These are phyloP conservation scores for Yarrowia osloensis DNA, from an alignment of 805 yeast species.

Conservation along the genomic window DNA sequence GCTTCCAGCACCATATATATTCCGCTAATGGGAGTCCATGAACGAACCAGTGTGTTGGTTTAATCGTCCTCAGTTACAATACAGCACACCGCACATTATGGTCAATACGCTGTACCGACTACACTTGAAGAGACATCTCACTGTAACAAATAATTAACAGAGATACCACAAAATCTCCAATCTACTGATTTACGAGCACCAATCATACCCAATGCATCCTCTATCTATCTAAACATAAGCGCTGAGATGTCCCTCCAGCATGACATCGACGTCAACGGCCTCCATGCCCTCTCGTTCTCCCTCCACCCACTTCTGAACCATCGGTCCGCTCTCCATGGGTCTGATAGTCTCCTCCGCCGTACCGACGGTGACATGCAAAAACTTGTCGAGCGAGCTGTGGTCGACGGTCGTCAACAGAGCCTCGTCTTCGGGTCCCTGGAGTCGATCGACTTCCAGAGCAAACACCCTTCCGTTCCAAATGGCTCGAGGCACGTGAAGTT, in stretches of 20 bases:
- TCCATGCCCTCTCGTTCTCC: slow-evolving; percentile 1
- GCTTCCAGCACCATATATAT: no score
- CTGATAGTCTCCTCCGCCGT: not conserved
- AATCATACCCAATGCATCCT: not conserved
- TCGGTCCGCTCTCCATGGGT: slow-evolving; percentile 10
- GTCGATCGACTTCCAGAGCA: slow-evolving; percentile 2
- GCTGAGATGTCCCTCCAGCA: not conserved
- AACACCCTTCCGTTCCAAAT: slow-evolving; percentile 17
- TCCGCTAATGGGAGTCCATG: no score
- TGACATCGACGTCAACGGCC: not conserved
- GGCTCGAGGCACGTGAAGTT: not conserved
- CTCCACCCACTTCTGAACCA: slow-evolving; percentile 7
- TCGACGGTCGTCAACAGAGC: not conserved
- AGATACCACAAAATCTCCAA: no score
- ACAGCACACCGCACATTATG: no score
- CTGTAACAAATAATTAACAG: no score
- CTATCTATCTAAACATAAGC: slow-evolving; percentile 7
- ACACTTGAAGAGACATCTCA: no score
- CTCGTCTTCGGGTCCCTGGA: not conserved
- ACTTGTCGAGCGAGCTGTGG: slow-evolving; percentile 9
- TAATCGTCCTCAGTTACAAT: no score
- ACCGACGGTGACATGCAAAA: slow-evolving; percentile 18
- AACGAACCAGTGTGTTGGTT: no score
- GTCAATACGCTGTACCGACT: no score
- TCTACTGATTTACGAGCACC: no score